Conservation (phyloP, 2,329 filamentous ascomycete species). For the Fusarium incarnatum region DNA sequence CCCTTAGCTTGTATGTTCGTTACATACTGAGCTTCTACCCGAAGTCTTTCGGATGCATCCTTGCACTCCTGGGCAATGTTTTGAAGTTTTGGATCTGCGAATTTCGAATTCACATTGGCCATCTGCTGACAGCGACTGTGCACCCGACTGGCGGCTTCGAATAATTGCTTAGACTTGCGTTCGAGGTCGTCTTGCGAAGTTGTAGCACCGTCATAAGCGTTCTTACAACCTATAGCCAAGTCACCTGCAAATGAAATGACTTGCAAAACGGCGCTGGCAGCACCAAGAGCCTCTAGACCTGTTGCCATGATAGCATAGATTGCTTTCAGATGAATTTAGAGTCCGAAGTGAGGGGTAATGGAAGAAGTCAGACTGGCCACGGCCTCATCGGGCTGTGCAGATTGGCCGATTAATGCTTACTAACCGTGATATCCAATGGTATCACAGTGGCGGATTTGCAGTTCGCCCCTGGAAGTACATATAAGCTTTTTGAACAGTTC, state of each 20-base stretch:
- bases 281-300: constrained; percentile 18
- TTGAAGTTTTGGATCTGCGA: background rate
- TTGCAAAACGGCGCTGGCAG: constrained; percentile 28
- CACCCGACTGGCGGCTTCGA: background rate
- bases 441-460: too few relatives aligned
- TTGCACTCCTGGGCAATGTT: background rate
- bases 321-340: too few relatives aligned
- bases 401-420: too few relatives aligned
- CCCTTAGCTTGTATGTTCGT: accelerated
- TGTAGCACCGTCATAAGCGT: constrained; percentile 3
- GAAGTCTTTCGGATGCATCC: accelerated
- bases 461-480: too few relatives aligned
- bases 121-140: background rate
- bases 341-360: background rate
- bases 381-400: too few relatives aligned
- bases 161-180: background rate
- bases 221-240: background rate
- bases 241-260: constrained; percentile 19
- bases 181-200: constrained; percentile 2
- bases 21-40: accelerated
- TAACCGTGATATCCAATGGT: too few relatives aligned
- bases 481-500: too few relatives aligned
- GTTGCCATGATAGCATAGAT: too few relatives aligned
- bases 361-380: too few relatives aligned
- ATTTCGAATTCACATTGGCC: accelerated